Evolutionary conservation across 371 early-diverging fungal genomes (phyloP).

Genomic region (Gilbertella persicaria): DNA sequence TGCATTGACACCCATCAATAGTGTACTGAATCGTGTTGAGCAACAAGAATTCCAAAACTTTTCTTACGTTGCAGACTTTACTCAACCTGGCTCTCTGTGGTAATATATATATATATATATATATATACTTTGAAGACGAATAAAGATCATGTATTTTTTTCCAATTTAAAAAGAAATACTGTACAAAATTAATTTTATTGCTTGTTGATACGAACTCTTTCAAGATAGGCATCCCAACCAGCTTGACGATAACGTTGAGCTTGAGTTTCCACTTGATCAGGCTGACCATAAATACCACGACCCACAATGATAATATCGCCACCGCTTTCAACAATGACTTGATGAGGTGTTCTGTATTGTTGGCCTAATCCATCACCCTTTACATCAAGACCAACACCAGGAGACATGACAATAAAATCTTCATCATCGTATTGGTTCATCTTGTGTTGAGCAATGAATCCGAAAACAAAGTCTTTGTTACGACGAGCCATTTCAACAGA

Average conservation of each 20-base stretch:
- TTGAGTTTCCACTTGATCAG: slow-evolving; percentile 67
- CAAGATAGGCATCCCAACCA: slow-evolving; percentile 93
- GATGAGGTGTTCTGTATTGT: slow-evolving; percentile 89
- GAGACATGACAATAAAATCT: slow-evolving; percentile 93
- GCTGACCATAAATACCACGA: slow-evolving; percentile 89
- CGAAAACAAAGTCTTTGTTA: slow-evolving; percentile 89
- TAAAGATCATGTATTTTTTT: too few species aligned
- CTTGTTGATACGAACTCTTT: slow-evolving; percentile 42
- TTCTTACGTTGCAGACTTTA: slow-evolving; percentile 85
- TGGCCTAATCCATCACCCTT: slow-evolving; percentile 91
- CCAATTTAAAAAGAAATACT: too few species aligned
- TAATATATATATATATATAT: neutral
- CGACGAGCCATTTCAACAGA: slow-evolving; percentile 87
- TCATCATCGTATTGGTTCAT: slow-evolving; percentile 66
- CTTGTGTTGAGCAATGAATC: slow-evolving; percentile 87
- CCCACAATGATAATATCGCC: slow-evolving; percentile 98
- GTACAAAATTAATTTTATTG: slow-evolving; percentile 5
- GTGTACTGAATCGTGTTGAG: slow-evolving; percentile 74
- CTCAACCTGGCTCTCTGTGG: slow-evolving; percentile 3
- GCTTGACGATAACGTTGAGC: slow-evolving; percentile 87
- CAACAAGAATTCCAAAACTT: slow-evolving; percentile 93
- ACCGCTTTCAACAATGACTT: slow-evolving; percentile 81
- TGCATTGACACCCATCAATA: slow-evolving; percentile 87
- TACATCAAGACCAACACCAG: slow-evolving; percentile 88
- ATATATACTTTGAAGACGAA: slow-evolving; percentile 1